Evolutionary conservation across 139 green algal genomes (phyloP), one percentile per base, ranked within the genome.

Genomic region (Marvania coccoides): DNA sequence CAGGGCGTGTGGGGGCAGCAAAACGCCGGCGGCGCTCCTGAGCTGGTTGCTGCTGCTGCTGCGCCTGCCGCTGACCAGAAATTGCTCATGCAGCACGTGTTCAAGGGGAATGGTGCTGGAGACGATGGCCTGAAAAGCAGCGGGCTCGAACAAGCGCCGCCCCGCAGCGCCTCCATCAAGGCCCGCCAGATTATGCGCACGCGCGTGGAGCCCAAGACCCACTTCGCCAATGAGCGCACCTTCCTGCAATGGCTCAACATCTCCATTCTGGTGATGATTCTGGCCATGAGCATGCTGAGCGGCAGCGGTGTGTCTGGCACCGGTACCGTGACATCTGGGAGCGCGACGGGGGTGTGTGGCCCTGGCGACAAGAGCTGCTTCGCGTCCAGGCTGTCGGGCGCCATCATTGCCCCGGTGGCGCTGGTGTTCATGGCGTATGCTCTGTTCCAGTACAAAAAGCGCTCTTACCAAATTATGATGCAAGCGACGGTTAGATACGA

Each of bases 141-240:
- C n/a, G n/a, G n/a, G n/a, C n/a, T n/a, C n/a, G n/a, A n/a, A n/a
- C n/a, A n/a, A n/a, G n/a, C n/a, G n/a, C n/a, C n/a, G n/a, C n/a
- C n/a, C n/a, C n/a, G n/a, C 58, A 3, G 23, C 36, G 24, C 19
- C 36, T 8, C 57, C 40, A 23, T 30, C 19, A 2, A 37, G 57
- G 40, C 63, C 62, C 3, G 47, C 47, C 33, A 26, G 5, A 23
- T 91, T 47, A 75, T 91, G 28, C 84, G 83, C n/a, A 87, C 81
- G 1, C 73, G 86, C 6, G 77, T 95, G 2, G 90, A 96, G 75
- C 89, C 89, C 60, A 95, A 95, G 72, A 91, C 86, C n/a, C 91
- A 91, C 64, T 89, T 90, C 35, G 88, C 90, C 53, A 92, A 93
- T 55, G 90, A 97, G 79, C 76, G 90, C 48, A 97, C 90, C 14